phyloP scores from a whole-genome alignment of 148 eudicot species.

The Chenopodium album region DNA sequence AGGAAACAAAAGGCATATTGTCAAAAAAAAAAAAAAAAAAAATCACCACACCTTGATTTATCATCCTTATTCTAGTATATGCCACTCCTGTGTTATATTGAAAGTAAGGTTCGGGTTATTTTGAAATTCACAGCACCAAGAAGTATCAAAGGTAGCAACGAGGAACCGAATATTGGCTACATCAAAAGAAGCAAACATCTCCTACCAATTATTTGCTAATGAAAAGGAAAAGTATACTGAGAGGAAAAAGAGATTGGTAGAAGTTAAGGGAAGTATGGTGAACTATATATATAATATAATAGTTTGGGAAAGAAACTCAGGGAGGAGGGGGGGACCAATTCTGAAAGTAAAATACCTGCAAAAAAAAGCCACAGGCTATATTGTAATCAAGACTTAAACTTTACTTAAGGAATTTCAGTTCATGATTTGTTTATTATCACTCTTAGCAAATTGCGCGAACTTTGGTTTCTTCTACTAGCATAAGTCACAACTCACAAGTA shows the following conservation, averaged over 20 bases:
- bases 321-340: neutral
- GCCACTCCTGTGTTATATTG: too few species aligned
- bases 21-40: too few species aligned
- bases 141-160: slow-evolving; percentile 29
- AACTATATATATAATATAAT: neutral
- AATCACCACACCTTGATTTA: too few species aligned
- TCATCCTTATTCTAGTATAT: too few species aligned
- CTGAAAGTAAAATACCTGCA: slow-evolving; percentile 10
- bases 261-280: neutral
- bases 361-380: neutral
- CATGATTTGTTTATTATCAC: neutral
- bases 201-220: neutral
- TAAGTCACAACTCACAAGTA: neutral
- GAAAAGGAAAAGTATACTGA: neutral
- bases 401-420: slow-evolving; percentile 21
- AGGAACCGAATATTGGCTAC: neutral
- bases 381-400: slow-evolving; percentile 5
- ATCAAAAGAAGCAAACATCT: slow-evolving; percentile 4
- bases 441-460: neutral
- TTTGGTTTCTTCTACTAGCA: neutral
- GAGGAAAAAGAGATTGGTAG: neutral
- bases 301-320: neutral
- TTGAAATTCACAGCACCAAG: too few species aligned
- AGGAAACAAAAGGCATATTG: too few species aligned
- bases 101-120: too few species aligned